Base-by-base conservation (phyloP, 495 filamentous ascomycete species). In the Amphirosellinia nigrospora region DNA sequence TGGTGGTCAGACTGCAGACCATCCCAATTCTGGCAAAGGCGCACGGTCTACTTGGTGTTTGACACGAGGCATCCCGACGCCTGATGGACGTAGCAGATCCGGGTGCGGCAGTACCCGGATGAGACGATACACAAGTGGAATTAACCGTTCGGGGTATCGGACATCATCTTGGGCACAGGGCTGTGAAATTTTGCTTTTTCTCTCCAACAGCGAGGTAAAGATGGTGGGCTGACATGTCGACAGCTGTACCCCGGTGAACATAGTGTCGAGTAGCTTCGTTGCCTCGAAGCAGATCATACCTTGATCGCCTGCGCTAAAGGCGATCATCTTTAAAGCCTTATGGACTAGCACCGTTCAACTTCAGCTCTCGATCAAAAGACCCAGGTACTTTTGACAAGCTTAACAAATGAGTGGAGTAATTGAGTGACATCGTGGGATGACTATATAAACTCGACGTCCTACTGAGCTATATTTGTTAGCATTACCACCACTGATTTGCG, bases 291-390 rank as follows among this genome's bases (percentile, higher is more conserved):
- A 61, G 58, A 41, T 61, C 58, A 61, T 61, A 36, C 58, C 10
- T 21, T 41, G 21, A 61, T 61, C 34, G 10, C 16, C 34, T 39
- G 36, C 28, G 58, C 58, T 41, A 41, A 16, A 61, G 34, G 21
- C 36, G 58, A 61, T 61, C 58, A n/a, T 38, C 11, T 39, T 41
- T 61, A 61, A 38, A 28, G 21, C 58, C 58, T 61, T 61, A 26
- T 61, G 21, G 21, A 23, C 34, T 61, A 23, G 36, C 11, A 41
- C 28, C 58, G 21, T 21, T 21, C 58, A n/a, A 8, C 58, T 19
- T 61, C 36, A 41, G 55, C 55, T 41, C 58, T 38, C 58, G 28
- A 4, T 28, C 16, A 38, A 61, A n/a, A 61, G 34, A 7, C 13
- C 58, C 21, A 61, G 10, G 21, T 61, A 41, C 36, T 41, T 61